Evolutionary conservation across 2,329 filamentous ascomycete genomes (phyloP).

Genomic region (Hawksworthiomyces lignivorus): DNA sequence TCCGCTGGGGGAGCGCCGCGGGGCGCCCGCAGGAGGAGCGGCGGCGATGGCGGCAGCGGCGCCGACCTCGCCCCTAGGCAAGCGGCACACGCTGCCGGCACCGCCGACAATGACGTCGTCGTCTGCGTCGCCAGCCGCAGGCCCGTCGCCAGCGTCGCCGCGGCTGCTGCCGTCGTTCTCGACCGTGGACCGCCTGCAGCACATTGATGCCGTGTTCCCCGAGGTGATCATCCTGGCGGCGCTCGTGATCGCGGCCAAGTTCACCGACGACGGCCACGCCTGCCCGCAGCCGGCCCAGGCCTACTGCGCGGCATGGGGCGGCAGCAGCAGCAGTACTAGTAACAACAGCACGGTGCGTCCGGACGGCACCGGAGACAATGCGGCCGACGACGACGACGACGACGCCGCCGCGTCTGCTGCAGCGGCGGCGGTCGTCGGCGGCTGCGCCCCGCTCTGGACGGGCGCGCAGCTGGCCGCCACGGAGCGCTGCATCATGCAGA

Average conservation of each 20-base stretch:
- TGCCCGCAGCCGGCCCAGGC: constrained; percentile 43
- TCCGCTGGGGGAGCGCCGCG: constrained; percentile 30
- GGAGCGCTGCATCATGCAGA: constrained; percentile 57
- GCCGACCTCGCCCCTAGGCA: background rate
- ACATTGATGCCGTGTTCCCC: constrained; percentile 54
- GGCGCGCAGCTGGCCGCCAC: constrained; percentile 56
- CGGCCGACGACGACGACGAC: background rate
- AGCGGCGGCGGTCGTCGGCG: no score
- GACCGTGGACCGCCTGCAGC: constrained; percentile 31
- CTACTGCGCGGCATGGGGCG: constrained; percentile 48
- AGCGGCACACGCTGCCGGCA: background rate
- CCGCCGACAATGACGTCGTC: constrained; percentile 1
- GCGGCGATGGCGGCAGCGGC: background rate
- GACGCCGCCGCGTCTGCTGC: background rate
- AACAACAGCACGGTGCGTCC: background rate
- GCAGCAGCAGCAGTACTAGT: no score
- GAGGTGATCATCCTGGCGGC: constrained; percentile 58
- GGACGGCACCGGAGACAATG: background rate
- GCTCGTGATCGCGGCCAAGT: constrained; percentile 58
- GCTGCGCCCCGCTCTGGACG: constrained; percentile 41
- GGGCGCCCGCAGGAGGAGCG: background rate
- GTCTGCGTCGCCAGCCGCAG: constrained; percentile 24
- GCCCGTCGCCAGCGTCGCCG: constrained; percentile 22
- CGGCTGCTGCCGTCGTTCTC: constrained; percentile 7
- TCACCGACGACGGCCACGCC: constrained; percentile 54